These are phyloP conservation scores for Prunus armeniaca DNA, from an alignment of 306 rosid genomes.

Conservation along the genomic window DNA sequence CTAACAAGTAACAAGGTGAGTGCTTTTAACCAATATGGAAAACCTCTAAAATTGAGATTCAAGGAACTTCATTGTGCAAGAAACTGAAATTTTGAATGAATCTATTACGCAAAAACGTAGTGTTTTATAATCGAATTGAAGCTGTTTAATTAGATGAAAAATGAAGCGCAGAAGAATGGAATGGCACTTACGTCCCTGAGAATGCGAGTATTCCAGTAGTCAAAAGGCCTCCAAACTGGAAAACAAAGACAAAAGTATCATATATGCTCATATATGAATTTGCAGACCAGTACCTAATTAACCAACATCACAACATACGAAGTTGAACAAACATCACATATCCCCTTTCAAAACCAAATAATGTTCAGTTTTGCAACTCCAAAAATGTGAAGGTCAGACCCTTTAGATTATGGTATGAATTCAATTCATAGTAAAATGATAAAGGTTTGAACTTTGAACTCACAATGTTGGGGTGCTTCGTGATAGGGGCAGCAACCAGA, in stretches of 20 bases:
- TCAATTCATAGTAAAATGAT: not conserved
- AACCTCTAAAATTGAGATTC: not conserved
- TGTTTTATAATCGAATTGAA: not conserved
- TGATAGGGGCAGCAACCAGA: conserved; percentile 73
- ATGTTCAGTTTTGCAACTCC: not conserved
- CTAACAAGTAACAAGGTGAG: not conserved
- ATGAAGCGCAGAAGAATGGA: conserved; percentile 4
- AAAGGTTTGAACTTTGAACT: conserved; percentile 27
- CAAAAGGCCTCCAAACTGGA: conserved; percentile 89
- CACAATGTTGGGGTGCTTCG: conserved; percentile 70
- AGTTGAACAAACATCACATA: not conserved
- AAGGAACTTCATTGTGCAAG: not conserved
- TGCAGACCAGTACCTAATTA: not conserved
- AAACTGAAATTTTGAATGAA: not conserved
- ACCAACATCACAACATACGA: not conserved
- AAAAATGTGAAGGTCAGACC: not conserved
- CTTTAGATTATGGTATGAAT: not conserved
- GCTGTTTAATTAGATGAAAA: not conserved
- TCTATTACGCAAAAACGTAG: not conserved
- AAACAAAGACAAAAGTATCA: not conserved
- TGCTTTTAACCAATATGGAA: not conserved
- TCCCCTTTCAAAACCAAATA: not conserved
- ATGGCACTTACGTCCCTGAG: conserved; percentile 81
- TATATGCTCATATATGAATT: not conserved
- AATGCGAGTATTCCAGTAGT: conserved; percentile 80